These are phyloP conservation scores for Phytophthora tubulina DNA, from an alignment of 352 stramenopile species.

Conservation along the genomic window DNA sequence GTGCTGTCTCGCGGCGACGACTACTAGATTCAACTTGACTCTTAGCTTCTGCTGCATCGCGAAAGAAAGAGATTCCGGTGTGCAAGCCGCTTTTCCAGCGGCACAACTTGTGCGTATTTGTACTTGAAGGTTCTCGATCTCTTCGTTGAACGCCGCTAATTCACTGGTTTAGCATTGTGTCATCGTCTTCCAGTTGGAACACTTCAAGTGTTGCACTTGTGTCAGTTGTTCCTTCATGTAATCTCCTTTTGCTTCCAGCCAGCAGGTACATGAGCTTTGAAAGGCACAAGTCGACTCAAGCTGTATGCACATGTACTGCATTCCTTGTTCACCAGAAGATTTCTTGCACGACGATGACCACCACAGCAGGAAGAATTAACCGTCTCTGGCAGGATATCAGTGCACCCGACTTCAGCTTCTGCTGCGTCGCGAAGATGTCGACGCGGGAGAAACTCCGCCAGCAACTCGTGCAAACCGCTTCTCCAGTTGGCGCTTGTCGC, in stretches of 20 bases:
- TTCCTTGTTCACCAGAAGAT: no score
- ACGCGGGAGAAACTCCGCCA: conserved; percentile 15
- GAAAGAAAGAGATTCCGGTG: conserved; percentile 18
- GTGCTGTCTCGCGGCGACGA: conserved; percentile 98
- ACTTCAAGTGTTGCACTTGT: no score
- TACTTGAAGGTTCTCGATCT: conserved; percentile 96
- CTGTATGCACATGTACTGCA: no score
- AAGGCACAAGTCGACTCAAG: no score
- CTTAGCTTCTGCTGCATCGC: conserved; percentile 22
- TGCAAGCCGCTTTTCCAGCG: conserved; percentile 27
- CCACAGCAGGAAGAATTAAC: no score
- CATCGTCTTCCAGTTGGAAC: no score
- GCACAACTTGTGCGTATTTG: conserved; percentile 89
- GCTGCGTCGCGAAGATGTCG: conserved; percentile 25
- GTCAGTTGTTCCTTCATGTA: no score
- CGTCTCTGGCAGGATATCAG: not conserved
- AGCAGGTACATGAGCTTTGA: no score
- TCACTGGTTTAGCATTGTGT: conserved; percentile 71
- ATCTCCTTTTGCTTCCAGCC: no score
- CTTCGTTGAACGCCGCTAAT: conserved; percentile 91
- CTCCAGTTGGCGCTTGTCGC: conserved; percentile 80
- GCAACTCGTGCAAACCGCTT: conserved; percentile 31
- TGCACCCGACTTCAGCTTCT: conserved; percentile 13
- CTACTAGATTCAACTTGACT: conserved; percentile 82
- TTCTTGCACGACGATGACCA: no score